A percentile compares a stretch with the other conserved stretches of the same genome.
phyloP scores from a whole-genome alignment of 306 rosid species.

The Cucumis melo region DNA sequence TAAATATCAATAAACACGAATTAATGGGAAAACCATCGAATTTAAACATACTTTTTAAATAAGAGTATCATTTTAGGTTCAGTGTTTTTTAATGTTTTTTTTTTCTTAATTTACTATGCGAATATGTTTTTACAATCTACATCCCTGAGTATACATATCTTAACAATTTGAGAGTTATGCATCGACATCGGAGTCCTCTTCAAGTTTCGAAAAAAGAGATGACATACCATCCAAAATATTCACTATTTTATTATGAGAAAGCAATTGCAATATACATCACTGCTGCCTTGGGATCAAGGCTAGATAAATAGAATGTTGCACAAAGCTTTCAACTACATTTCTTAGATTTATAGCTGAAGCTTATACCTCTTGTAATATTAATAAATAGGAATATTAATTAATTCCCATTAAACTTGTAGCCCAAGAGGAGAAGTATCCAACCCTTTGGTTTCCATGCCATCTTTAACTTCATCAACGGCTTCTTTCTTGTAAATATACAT shows the following conservation, averaged over 20 bases:
- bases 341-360: neutral
- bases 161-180: too few species aligned
- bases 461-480: conserved; percentile 13
- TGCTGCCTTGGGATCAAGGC: neutral
- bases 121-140: too few species aligned
- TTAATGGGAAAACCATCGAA: too few species aligned
- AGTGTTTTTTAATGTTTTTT: too few species aligned
- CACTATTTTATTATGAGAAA: neutral
- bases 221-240: too few species aligned
- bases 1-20: too few species aligned
- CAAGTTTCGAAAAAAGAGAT: too few species aligned
- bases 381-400: neutral
- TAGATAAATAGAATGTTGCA: neutral
- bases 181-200: too few species aligned
- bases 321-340: neutral
- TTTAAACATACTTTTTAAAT: too few species aligned
- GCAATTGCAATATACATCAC: neutral
- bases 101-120: too few species aligned
- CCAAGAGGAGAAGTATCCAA: conserved; percentile 26
- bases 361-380: neutral
- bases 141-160: too few species aligned
- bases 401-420: conserved; percentile 17
- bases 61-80: too few species aligned
- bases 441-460: conserved; percentile 19
- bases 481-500: conserved; percentile 40